phyloP scores from a whole-genome alignment of 192 early-diverging fungal species.

The Coemansia sp. region DNA sequence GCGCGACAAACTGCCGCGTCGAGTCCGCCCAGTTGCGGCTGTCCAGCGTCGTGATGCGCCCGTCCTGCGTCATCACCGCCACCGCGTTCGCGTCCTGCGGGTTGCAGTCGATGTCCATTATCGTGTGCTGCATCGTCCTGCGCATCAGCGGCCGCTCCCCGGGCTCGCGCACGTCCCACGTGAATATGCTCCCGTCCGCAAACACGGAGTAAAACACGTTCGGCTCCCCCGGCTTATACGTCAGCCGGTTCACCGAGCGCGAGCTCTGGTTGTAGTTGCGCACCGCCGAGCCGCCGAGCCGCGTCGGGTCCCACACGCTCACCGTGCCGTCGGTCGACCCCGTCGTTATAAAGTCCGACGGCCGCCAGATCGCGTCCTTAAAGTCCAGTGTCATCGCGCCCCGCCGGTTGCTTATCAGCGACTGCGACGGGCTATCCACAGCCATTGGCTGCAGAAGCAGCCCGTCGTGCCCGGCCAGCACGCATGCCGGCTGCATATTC shows the following conservation, averaged over 20 bases:
- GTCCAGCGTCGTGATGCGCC: constrained; percentile 34
- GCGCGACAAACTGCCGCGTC: constrained; percentile 16
- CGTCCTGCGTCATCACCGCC: constrained; percentile 35
- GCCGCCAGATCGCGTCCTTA: constrained; percentile 46
- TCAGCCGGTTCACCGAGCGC: constrained; percentile 36
- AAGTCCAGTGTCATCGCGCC: constrained; percentile 24
- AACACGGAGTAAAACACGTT: constrained; percentile 36
- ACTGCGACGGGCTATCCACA: constrained; percentile 13
- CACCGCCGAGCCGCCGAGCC: constrained; percentile 22
- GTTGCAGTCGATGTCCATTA: constrained; percentile 47
- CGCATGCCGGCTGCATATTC: constrained; percentile 16
- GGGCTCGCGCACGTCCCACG: constrained; percentile 35
- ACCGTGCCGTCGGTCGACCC: constrained; percentile 41
- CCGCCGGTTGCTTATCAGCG: constrained; percentile 18
- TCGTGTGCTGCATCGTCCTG: constrained; percentile 6
- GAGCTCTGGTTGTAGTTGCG: constrained; percentile 18
- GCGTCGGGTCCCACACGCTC: constrained; percentile 41
- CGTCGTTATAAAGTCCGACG: constrained; percentile 38
- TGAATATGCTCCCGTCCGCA: constrained; percentile 24
- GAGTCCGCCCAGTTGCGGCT: constrained; percentile 16
- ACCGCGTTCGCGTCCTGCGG: constrained; percentile 29
- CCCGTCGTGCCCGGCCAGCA: constrained; percentile 33
- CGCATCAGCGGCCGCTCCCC: constrained; percentile 11
- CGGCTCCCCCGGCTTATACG: constrained; percentile 41
- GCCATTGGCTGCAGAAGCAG: constrained; percentile 32